Conservation (phyloP, 1,284 basidiomycete genomes). For the Malassezia caprae region DNA sequence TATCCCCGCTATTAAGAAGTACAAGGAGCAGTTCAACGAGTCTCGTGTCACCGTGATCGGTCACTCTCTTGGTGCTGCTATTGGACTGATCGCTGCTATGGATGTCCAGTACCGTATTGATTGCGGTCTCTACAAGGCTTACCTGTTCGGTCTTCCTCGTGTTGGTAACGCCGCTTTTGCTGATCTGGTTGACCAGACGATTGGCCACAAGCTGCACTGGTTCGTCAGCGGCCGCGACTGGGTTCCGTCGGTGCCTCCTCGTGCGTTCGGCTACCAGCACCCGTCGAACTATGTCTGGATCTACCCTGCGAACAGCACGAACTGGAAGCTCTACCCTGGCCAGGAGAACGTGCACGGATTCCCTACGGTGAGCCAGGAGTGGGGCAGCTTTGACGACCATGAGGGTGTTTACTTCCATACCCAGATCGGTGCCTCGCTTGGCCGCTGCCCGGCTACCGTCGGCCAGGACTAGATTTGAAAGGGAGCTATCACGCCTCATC, state of each 20-base stretch:
- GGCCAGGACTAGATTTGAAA: constrained; percentile 12
- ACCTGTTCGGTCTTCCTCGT: constrained; percentile 33
- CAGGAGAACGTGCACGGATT: constrained; percentile 39
- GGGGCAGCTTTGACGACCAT: constrained; percentile 24
- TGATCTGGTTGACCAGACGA: constrained; percentile 24
- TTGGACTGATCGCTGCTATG: constrained; percentile 27
- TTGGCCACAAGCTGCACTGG: constrained; percentile 25
- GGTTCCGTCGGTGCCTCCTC: constrained; percentile 26
- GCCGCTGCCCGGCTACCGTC: constrained; percentile 24
- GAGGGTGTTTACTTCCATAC: constrained; percentile 36
- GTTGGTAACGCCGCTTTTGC: constrained; percentile 29
- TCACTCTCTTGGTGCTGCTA: constrained; percentile 37
- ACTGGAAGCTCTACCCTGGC: constrained; percentile 31
- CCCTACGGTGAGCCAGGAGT: constrained; percentile 14
- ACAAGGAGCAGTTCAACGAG: constrained; percentile 20
- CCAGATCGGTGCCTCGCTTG: constrained; percentile 26
- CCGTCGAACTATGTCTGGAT: constrained; percentile 32
- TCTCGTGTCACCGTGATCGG: constrained; percentile 25
- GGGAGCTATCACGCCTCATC: too few species aligned
- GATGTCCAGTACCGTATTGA: constrained; percentile 27
- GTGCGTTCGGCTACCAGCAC: constrained; percentile 26
- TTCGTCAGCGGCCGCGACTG: constrained; percentile 30
- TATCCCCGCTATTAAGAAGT: constrained; percentile 24
- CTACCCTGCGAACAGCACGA: constrained; percentile 26
- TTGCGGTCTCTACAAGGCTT: constrained; percentile 13